phyloP scores from a whole-genome alignment of 176 grass and related monocot species.

The Elaeis guineensis region DNA sequence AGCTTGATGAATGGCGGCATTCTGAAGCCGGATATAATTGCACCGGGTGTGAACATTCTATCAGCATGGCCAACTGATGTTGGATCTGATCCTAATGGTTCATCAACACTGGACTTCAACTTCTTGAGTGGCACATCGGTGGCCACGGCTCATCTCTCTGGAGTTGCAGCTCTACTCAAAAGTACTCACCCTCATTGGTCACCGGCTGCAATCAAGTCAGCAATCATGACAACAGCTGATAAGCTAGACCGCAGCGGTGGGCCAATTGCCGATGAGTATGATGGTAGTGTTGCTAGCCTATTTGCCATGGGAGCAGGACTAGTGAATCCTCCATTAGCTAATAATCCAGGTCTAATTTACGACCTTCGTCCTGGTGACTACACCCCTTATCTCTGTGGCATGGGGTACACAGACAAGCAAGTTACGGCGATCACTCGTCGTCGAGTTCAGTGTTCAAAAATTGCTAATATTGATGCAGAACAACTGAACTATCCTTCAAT shows the following conservation, averaged over 20 bases:
- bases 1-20: not conserved
- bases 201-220: not conserved
- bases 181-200: not conserved
- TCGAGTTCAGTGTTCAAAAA: not conserved
- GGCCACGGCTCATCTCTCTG: too few relatives aligned
- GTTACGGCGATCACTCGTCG: not conserved
- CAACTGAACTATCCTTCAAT: too few relatives aligned
- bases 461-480: not conserved
- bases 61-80: not conserved
- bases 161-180: too few relatives aligned
- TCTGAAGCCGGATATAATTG: not conserved
- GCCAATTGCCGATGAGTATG: not conserved
- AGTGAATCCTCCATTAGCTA: too few relatives aligned
- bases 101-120: too few relatives aligned
- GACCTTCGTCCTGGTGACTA: too few relatives aligned
- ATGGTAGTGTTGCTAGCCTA: too few relatives aligned
- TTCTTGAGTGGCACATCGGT: too few relatives aligned
- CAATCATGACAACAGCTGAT: not conserved
- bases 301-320: too few relatives aligned
- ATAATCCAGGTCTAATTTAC: too few relatives aligned
- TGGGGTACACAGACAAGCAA: not conserved
- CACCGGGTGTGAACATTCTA: not conserved
- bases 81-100: not conserved
- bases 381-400: not conserved
- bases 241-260: not conserved